Conservation (phyloP, 768 basidiomycete genomes). For the Lentinula lateritia region DNA sequence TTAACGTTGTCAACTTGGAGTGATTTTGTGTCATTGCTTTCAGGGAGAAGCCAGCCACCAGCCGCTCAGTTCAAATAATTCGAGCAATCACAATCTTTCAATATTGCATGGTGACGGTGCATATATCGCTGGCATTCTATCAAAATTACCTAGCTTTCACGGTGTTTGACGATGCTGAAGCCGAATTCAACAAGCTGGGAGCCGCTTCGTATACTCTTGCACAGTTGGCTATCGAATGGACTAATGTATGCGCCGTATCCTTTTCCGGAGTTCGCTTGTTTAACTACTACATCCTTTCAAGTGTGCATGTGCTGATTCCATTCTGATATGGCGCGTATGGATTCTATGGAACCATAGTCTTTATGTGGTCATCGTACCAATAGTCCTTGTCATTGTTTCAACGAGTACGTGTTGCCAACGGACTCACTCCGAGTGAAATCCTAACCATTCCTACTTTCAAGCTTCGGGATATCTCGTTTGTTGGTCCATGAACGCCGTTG, state of each 20-base stretch:
- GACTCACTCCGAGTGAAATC: background rate
- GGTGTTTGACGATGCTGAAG: background rate
- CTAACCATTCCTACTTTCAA: background rate
- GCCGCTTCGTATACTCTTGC: background rate
- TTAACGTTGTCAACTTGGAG: background rate
- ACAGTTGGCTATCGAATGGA: conserved; percentile 2
- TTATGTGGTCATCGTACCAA: background rate
- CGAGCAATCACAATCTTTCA: background rate
- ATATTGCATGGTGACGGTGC: conserved; percentile 2
- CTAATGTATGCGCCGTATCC: background rate
- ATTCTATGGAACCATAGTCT: background rate
- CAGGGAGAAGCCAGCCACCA: background rate
- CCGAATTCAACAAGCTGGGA: conserved; percentile 3
- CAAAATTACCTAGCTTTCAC: conserved; percentile 5
- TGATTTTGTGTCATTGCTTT: no score
- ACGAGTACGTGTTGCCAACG: background rate
- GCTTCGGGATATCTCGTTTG: background rate
- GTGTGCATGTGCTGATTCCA: conserved; percentile 3
- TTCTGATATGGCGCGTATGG: conserved; percentile 1
- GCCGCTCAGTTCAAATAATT: background rate
- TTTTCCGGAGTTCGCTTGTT: background rate
- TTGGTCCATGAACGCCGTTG: background rate
- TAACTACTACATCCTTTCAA: background rate
- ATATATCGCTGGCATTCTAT: conserved; percentile 3
- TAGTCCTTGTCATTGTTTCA: conserved; percentile 1